These are phyloP conservation scores for Coniophora puteana DNA, from an alignment of 1,284 basidiomycete species.

Conservation along the genomic window DNA sequence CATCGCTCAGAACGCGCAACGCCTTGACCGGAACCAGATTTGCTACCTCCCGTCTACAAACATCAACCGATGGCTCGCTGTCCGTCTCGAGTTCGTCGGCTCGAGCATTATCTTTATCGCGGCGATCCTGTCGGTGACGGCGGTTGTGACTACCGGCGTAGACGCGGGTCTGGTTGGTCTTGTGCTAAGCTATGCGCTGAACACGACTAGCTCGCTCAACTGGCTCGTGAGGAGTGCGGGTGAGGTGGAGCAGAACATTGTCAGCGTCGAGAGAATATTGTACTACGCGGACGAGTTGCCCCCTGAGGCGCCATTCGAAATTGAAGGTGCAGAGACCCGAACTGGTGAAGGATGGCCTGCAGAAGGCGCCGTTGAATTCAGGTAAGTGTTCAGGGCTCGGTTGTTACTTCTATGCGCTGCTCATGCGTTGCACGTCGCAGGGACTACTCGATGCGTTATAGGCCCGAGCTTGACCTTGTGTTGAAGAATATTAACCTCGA, in stretches of 20 bases:
- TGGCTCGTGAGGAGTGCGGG: conserved; percentile 90
- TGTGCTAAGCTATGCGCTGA: conserved; percentile 84
- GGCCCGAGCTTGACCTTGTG: conserved; percentile 76
- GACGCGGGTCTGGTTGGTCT: conserved; percentile 93
- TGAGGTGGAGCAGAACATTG: conserved; percentile 93
- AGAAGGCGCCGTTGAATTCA: conserved; percentile 74
- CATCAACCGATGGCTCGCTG: conserved; percentile 79
- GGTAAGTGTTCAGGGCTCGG: too few relatives aligned
- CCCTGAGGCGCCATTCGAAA: conserved; percentile 74
- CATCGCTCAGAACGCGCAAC: conserved; percentile 71
- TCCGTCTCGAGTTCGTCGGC: conserved; percentile 83
- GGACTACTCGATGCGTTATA: conserved; percentile 80
- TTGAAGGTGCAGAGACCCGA: conserved; percentile 60
- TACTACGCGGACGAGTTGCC: conserved; percentile 70
- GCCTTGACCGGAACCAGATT: conserved; percentile 82
- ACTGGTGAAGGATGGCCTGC: conserved; percentile 72
- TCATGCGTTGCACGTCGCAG: conserved; percentile 29
- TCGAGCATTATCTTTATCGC: conserved; percentile 77
- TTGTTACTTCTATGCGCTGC: not conserved
- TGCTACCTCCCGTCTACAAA: conserved; percentile 72
- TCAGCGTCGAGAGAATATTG: conserved; percentile 78
- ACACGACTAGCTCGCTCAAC: conserved; percentile 77
- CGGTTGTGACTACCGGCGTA: conserved; percentile 69
- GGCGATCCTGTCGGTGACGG: conserved; percentile 65
- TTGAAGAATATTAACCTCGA: conserved; percentile 71